Evolutionary conservation across 805 yeast genomes (phyloP).

Genomic region (Metschnikowia vanudenii): DNA sequence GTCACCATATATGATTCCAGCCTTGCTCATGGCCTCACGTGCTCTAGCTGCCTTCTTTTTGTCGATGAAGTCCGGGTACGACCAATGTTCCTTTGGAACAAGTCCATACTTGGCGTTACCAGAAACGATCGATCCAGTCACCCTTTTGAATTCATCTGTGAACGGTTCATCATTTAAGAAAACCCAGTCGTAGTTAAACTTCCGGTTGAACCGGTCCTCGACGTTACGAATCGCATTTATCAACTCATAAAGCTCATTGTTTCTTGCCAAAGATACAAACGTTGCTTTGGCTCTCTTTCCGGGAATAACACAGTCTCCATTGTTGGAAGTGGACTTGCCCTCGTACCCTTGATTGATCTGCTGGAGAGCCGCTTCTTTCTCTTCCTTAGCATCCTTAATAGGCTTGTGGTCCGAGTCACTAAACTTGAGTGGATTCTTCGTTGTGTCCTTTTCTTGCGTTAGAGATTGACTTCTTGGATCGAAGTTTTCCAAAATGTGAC

Average conservation of each 20-base stretch:
- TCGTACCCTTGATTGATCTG: slow-evolving; percentile 7
- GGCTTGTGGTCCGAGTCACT: not conserved
- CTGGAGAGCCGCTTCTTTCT: slow-evolving; percentile 11
- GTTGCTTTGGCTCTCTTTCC: slow-evolving; percentile 17
- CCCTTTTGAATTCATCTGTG: slow-evolving; percentile 22
- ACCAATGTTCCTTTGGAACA: slow-evolving; percentile 24
- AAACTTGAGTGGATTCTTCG: too few relatives aligned
- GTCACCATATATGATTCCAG: slow-evolving; percentile 31
- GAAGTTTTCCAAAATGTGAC: slow-evolving; percentile 10
- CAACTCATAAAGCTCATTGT: slow-evolving; percentile 16
- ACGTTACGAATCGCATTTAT: slow-evolving; percentile 22
- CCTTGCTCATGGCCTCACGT: slow-evolving; percentile 24
- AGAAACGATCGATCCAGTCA: slow-evolving; percentile 18
- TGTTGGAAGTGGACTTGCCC: not conserved
- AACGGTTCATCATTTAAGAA: slow-evolving; percentile 27
- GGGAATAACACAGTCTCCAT: slow-evolving; percentile 10
- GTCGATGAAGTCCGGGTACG: slow-evolving; percentile 23
- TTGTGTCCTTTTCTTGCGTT: not conserved
- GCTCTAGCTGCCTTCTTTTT: slow-evolving; percentile 27
- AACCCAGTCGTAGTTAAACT: slow-evolving; percentile 28
- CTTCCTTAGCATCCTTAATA: slow-evolving; percentile 10
- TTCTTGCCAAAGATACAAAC: slow-evolving; percentile 20
- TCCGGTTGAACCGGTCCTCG: slow-evolving; percentile 24
- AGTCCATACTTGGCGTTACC: slow-evolving; percentile 22
- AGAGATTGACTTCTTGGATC: slow-evolving; percentile 1